Evolutionary conservation across 2,329 filamentous ascomycete genomes (phyloP), one percentile per base, ranked within the genome.

Genomic region (Pseudogymnoascus sp.): DNA sequence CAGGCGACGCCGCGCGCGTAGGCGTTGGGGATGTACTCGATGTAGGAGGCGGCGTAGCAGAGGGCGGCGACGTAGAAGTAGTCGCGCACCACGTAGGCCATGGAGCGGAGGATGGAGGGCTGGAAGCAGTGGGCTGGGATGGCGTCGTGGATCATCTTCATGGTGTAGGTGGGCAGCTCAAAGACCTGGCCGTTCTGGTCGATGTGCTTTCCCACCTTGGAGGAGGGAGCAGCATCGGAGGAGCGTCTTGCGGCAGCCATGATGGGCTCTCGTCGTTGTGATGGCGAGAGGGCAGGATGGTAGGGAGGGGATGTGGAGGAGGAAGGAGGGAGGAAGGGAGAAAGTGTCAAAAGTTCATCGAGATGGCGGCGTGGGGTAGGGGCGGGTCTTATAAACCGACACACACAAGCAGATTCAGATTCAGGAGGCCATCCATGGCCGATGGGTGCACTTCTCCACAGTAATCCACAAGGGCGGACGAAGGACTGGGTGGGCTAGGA

Each of bases 71-170:
- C 78, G 72, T 84, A 78, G 69, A 77, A 66, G 64, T 82, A 73
- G 73, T 87, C 84, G 65, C 84, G 81, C 66, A 78, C 74, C 66
- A 86, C 75, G 72, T 87, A 87, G 70, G 76, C 75, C 69, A 83
- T 74, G 6, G 83, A 85, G 36, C 74, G 78, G 67, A 75, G 66
- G 59, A 79, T 76, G 29, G 81, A 81, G 3, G 82, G 81, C 71
- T 84, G 72, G 75, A 87, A 86, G 78, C 85, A 87, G 71, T 86
- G 79, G 14, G 79, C 74, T 26, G 85, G 85, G 67, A 87, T 86
- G 61, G 83, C 80, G 61, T 69, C 69, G 65, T 70, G 66, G 14
- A 73, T 71, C 34, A 72, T 64, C 61, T 72, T 72, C 66, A 73
- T 73, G 7, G 71, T 72, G 64, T 70, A 73, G 12, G 66, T 63